Conservation (phyloP, 768 basidiomycete species). For the Termitomyces heimii region DNA sequence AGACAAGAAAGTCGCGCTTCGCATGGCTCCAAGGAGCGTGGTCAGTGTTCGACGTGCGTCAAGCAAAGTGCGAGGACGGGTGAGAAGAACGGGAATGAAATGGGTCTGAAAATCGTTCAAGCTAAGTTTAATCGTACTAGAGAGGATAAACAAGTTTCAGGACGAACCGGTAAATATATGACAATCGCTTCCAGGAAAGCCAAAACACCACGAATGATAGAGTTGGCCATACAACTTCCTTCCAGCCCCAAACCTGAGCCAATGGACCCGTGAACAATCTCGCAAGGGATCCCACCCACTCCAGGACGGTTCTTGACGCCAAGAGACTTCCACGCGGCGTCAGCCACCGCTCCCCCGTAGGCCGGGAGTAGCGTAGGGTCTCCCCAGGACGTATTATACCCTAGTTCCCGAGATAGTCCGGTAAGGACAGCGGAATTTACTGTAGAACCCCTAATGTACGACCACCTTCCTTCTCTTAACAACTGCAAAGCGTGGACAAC, state of each 20-base stretch:
- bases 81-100: conserved; percentile 59
- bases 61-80: conserved; percentile 48
- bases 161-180: conserved; percentile 67
- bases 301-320: conserved; percentile 46
- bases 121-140: conserved; percentile 1
- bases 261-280: conserved; percentile 61
- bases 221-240: conserved; percentile 57
- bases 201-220: conserved; percentile 40
- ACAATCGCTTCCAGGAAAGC: conserved; percentile 60
- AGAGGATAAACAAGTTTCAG: background rate
- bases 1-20: conserved; percentile 69
- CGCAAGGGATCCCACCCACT: conserved; percentile 72
- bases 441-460: conserved; percentile 43
- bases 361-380: conserved; percentile 56
- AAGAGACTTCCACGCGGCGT: conserved; percentile 48
- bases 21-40: conserved; percentile 45
- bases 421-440: conserved; percentile 34
- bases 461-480: conserved; percentile 52
- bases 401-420: conserved; percentile 47
- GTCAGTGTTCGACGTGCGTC: conserved; percentile 32
- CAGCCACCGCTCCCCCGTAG: conserved; percentile 50
- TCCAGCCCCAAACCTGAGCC: conserved; percentile 40
- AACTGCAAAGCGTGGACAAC: conserved; percentile 48
- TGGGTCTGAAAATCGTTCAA: conserved; percentile 47
- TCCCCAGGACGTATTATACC: conserved; percentile 57